Evolutionary conservation across 345 rosid species (phyloP).

Genomic region (Citrus australasica): DNA sequence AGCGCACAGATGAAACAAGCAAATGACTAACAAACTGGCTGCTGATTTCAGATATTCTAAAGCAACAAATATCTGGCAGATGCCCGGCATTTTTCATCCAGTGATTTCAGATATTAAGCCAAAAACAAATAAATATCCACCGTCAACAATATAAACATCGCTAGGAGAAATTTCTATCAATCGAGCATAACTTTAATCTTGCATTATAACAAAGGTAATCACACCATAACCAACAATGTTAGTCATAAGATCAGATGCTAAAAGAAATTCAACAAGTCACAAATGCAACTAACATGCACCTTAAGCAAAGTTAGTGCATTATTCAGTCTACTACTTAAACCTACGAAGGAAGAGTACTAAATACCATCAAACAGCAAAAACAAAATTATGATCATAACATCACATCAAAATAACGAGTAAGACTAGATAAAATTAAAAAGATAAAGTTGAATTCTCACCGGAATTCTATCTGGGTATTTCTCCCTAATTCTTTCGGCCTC

Average conservation of each 20-base stretch:
- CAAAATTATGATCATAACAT: not conserved
- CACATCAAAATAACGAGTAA: not conserved
- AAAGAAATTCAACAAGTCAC: not conserved
- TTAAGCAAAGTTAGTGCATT: not conserved
- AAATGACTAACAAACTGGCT: not conserved
- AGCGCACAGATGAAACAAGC: not conserved
- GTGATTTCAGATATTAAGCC: not conserved
- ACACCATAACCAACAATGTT: not conserved
- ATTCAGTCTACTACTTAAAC: not conserved
- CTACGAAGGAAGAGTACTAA: not conserved
- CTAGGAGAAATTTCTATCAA: not conserved
- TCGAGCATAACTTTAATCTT: not conserved
- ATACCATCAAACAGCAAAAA: not conserved
- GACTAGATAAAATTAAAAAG: not conserved
- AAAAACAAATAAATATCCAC: not conserved
- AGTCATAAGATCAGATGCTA: not conserved
- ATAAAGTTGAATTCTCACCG: slow-evolving; percentile 33
- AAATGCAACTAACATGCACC: not conserved
- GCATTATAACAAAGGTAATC: not conserved
- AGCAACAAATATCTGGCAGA: not conserved
- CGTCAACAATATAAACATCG: not conserved
- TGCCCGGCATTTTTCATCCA: not conserved
- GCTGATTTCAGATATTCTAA: not conserved
- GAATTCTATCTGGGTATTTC: slow-evolving; percentile 72
- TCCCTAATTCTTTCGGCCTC: slow-evolving; percentile 73